Evolutionary conservation across 768 basidiomycete species (phyloP).

Genomic region (Rhizopogon rudus): DNA sequence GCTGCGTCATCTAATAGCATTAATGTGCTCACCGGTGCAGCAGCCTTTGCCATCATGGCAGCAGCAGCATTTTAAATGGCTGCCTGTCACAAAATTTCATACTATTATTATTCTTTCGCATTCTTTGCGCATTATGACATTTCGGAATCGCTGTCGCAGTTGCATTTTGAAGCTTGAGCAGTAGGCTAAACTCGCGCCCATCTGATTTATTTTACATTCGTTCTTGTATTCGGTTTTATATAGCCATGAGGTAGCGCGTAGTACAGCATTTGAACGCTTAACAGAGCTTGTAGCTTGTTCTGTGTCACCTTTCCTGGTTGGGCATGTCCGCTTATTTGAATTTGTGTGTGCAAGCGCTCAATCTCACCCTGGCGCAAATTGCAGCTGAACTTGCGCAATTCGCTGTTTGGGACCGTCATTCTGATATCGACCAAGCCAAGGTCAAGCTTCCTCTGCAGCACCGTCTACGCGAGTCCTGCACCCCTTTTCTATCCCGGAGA

Average conservation of each 20-base stretch:
- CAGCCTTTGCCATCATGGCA: conserved; percentile 6
- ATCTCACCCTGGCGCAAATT: background rate
- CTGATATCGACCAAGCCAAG: background rate
- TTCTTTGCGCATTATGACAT: background rate
- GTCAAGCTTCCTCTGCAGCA: background rate
- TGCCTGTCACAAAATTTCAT: background rate
- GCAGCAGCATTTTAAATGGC: conserved; percentile 10
- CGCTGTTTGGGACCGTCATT: background rate
- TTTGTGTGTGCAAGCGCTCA: background rate
- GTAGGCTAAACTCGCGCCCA: background rate
- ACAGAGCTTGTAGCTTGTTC: too few species aligned
- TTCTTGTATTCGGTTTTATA: too few species aligned
- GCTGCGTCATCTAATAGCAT: conserved; percentile 4
- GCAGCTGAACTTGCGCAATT: background rate
- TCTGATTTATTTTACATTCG: background rate
- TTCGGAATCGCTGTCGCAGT: background rate
- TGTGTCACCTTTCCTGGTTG: too few species aligned
- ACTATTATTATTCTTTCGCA: background rate
- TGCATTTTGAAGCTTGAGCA: background rate
- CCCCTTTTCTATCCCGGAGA: background rate
- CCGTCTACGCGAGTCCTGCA: background rate
- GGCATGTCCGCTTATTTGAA: background rate
- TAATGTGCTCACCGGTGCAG: conserved; percentile 7
- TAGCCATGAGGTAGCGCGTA: too few species aligned
- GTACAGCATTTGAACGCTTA: too few species aligned